Evolutionary conservation across 2,329 filamentous ascomycete genomes (phyloP), one percentile per base, ranked within the genome.

Genomic region (Sporothrix curviconia): DNA sequence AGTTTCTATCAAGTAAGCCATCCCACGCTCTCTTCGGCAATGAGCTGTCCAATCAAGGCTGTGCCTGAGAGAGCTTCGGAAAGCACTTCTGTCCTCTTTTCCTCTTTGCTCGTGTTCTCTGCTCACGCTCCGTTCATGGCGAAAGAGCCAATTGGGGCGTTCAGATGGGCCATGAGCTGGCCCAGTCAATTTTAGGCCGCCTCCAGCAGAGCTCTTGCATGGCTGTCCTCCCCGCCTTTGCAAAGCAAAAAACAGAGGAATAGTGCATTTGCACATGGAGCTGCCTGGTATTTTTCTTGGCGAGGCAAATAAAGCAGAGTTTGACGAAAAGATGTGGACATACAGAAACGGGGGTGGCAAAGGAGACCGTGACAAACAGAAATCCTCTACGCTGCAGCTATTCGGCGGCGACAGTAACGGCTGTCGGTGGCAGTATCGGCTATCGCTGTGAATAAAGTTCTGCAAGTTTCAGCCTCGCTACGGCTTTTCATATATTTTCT

Each of bases 131-230:
- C 15, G n/a, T n/a, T n/a, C n/a, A 4, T 12, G 12, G 12, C 25
- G 15, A 25, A 15, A 34, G 46, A 56, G 54, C 54, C 44, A 56
- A 56, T 56, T 49, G 55, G 55, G 55, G 30, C n/a, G 28, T 46
- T 1, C 40, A 25, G n/a, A 32, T 15, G 36, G 44, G 32, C 15
- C 44, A 56, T 56, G 55, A 42, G 22, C 36, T 14, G 12, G 47
- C 47, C 19, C 32, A 50, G 47, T 37, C 32, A 22, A 9, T 37
- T 44, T 50, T 50, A 24, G 49, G 17, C n/a, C n/a, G n/a, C n/a
- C n/a, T n/a, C n/a, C n/a, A n/a, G 22, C 19, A 28, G 47, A 25
- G 12, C 47, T 39, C n/a, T 37, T 50, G 28, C 42, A 14, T 42
- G 3, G 22, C n/a, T 2, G 9, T 7, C 19, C 40, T 43, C 40